Evolutionary conservation across 257 asterid genomes (phyloP).

Genomic region (Thymus mandschuricus): DNA sequence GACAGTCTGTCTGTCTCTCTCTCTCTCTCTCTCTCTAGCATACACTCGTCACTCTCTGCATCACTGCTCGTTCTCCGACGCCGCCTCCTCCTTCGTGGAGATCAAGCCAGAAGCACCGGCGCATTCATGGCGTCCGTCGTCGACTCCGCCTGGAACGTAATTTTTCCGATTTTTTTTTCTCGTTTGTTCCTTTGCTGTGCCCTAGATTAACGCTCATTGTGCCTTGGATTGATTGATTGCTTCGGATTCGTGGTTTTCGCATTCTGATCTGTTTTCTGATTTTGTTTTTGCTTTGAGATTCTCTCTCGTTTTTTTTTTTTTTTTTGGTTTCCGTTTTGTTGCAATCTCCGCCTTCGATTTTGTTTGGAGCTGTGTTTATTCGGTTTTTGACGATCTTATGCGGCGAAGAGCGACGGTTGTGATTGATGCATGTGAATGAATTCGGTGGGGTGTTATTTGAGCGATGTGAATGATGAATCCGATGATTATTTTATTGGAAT

Average conservation of each 20-base stretch:
- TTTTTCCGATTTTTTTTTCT: background rate
- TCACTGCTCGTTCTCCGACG: background rate
- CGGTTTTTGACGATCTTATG: background rate
- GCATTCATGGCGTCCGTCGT: conserved; percentile 40
- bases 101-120: conserved; percentile 27
- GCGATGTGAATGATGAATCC: conserved; percentile 1
- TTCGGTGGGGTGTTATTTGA: background rate
- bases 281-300: background rate
- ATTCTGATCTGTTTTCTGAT: conserved; percentile 16
- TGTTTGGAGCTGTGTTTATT: background rate
- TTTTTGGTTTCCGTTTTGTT: background rate
- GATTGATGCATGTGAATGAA: conserved; percentile 22
- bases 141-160: conserved; percentile 45
- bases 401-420: background rate
- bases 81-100: conserved; percentile 2
- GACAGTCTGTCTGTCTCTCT: conserved; percentile 29
- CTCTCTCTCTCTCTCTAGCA: conserved; percentile 14
- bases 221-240: conserved; percentile 9
- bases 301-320: background rate
- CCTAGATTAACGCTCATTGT: conserved; percentile 34
- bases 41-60: conserved; percentile 12
- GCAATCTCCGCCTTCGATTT: background rate
- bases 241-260: conserved; percentile 13
- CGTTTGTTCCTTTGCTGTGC: conserved; percentile 10
- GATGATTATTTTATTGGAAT: conserved; percentile 15